These are phyloP conservation scores for Anacardium occidentale DNA, from an alignment of 345 rosid genomes.

Conservation along the genomic window DNA sequence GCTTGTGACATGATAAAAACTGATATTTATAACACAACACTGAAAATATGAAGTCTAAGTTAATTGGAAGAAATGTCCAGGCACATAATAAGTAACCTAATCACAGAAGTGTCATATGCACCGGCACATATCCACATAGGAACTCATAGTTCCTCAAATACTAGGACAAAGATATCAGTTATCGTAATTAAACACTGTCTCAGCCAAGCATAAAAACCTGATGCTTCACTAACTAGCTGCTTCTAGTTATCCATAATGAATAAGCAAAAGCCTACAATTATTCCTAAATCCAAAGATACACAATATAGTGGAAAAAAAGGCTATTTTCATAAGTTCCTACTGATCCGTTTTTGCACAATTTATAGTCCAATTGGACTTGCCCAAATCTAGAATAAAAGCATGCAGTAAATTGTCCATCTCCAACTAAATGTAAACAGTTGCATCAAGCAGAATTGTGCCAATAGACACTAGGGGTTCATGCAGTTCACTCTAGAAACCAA, in stretches of 20 bases:
- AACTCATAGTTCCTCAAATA: background rate
- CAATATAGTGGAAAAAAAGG: background rate
- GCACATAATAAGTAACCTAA: background rate
- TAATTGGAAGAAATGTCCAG: background rate
- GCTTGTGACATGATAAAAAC: background rate
- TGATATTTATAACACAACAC: background rate
- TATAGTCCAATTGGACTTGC: background rate
- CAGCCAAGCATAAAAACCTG: slow-evolving; percentile 4
- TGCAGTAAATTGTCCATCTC: background rate
- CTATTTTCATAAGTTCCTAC: background rate
- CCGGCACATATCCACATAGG: background rate
- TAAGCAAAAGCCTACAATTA: too few species aligned
- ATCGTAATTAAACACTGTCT: background rate
- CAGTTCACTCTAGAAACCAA: background rate
- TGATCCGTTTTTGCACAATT: background rate
- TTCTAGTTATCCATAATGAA: background rate
- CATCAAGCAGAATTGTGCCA: background rate
- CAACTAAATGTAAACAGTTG: background rate
- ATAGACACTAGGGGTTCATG: background rate
- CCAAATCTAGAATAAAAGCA: background rate
- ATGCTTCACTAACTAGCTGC: background rate
- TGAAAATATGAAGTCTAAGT: background rate
- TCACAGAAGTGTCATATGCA: background rate
- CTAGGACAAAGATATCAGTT: background rate
- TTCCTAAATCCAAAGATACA: background rate